Evolutionary conservation across 2,329 filamentous ascomycete genomes (phyloP), one percentile per base, ranked within the genome.

Genomic region (Thermothelomyces thermophilus): DNA sequence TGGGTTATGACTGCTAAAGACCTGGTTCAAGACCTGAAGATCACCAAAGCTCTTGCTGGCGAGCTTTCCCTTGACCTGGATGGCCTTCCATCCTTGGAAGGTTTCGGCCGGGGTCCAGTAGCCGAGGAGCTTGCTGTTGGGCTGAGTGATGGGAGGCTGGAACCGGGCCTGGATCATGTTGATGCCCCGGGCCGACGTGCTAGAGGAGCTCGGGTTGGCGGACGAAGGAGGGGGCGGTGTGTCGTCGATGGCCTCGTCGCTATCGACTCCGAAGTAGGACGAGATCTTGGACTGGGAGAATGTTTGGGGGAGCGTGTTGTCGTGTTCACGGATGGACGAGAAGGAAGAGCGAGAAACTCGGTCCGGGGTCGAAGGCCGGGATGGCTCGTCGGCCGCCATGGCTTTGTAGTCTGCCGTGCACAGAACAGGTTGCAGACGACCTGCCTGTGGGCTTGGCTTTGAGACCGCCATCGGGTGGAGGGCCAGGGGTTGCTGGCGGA

Each of bases 261-360:
- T 66, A 24, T 65, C 58, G 30, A 17, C 17, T 13, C 30, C 35
- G 40, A 70, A 70, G 60, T 81, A 82, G 48, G 76, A 79, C 31
- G 80, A 83, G 54, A 82, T 68, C 64, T 82, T 83, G 62, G 77
- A 77, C 47, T 74, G 74, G 43, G 79, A 83, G 56, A 84, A 84
- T 48, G 76, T 77, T 68, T 84, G 81, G 49, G 77, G 74, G 26
- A 82, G 66, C 53, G 76, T 74, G 58, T 73, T 71, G 61, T 80
- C 76, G 63, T 76, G 75, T 68, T 82, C 79, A 53, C 79, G 72
- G 52, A 82, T 77, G 40, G 79, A 82, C 26, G 79, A 82, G 66
- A 82, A 82, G 51, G 79, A 82, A 26, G 76, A 75, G 52, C 78
- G 74, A 55, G 64, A 65, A 51, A 62, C 63, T 54, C 65, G 66